Evolutionary conservation across 176 grass and related monocot species (phyloP).

Genomic region (Eragrostis curvula): DNA sequence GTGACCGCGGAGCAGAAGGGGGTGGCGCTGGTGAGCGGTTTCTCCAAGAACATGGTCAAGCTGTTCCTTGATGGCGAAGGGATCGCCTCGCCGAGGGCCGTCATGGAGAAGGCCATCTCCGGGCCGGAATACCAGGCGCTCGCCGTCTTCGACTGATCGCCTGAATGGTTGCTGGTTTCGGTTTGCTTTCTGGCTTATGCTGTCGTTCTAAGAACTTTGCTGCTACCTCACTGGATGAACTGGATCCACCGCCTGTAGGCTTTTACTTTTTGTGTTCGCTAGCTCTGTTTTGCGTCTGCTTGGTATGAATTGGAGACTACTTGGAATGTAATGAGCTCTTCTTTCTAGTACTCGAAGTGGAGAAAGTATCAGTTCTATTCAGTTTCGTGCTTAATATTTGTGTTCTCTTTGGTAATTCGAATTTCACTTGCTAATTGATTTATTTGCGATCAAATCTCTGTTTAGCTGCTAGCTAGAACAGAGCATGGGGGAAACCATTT

Average conservation of each 20-base stretch:
- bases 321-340: background rate
- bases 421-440: background rate
- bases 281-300: background rate
- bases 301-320: background rate
- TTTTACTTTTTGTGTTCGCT: background rate
- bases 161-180: background rate
- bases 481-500: background rate
- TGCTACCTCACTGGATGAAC: background rate
- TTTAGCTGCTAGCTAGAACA: background rate
- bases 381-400: background rate
- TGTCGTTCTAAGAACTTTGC: background rate
- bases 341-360: background rate
- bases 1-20: slow-evolving; percentile 57
- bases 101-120: slow-evolving; percentile 73
- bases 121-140: slow-evolving; percentile 65
- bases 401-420: background rate
- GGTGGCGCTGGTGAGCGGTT: slow-evolving; percentile 81
- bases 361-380: background rate
- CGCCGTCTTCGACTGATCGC: slow-evolving; percentile 56
- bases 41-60: slow-evolving; percentile 83
- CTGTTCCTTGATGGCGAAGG: slow-evolving; percentile 58
- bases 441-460: background rate
- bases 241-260: background rate
- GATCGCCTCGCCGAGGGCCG: slow-evolving; percentile 37
- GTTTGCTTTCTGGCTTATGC: background rate